Percentiles rank a stretch among this genome's conserved stretches.
These are phyloP conservation scores for Aechmea fasciata DNA, from an alignment of 176 grass and related monocot species.

Conservation along the genomic window DNA sequence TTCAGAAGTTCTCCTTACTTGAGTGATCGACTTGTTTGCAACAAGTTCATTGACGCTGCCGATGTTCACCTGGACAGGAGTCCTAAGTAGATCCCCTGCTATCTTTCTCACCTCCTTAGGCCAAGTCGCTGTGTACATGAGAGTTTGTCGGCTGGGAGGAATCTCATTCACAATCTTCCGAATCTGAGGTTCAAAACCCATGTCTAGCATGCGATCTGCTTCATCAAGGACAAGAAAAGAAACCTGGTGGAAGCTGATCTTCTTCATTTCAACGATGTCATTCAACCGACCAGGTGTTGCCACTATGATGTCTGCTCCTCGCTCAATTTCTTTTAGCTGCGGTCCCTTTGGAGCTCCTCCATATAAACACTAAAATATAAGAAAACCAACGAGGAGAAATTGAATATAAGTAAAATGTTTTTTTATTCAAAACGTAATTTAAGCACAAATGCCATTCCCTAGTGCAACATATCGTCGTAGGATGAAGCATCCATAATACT, in stretches of 20 bases:
- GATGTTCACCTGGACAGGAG: slow-evolving; percentile 92
- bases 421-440: too few relatives aligned
- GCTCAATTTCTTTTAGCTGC: slow-evolving; percentile 89
- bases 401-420: not conserved
- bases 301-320: slow-evolving; percentile 88
- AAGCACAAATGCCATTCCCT: too few relatives aligned
- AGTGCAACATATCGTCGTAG: too few relatives aligned
- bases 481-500: too few relatives aligned
- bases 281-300: slow-evolving; percentile 98
- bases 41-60: slow-evolving; percentile 83
- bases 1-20: slow-evolving; percentile 31
- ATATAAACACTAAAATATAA: slow-evolving; percentile 64
- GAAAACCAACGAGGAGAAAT: slow-evolving; percentile 5
- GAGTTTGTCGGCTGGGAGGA: slow-evolving; percentile 69
- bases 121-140: slow-evolving; percentile 99
- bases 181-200: slow-evolving; percentile 99
- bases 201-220: slow-evolving; percentile 95
- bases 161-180: slow-evolving; percentile 84
- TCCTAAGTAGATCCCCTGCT: slow-evolving; percentile 81
- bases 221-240: slow-evolving; percentile 95
- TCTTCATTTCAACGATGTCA: slow-evolving; percentile 91
- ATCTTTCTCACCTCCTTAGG: slow-evolving; percentile 97
- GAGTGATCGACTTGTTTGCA: slow-evolving; percentile 97
- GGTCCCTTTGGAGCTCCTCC: slow-evolving; percentile 88
- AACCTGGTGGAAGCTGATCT: slow-evolving; percentile 78